Evolutionary conservation across 805 yeast species (phyloP), one percentile per base, ranked within the genome.

Genomic region (Saccharomycodes ludwigii): DNA sequence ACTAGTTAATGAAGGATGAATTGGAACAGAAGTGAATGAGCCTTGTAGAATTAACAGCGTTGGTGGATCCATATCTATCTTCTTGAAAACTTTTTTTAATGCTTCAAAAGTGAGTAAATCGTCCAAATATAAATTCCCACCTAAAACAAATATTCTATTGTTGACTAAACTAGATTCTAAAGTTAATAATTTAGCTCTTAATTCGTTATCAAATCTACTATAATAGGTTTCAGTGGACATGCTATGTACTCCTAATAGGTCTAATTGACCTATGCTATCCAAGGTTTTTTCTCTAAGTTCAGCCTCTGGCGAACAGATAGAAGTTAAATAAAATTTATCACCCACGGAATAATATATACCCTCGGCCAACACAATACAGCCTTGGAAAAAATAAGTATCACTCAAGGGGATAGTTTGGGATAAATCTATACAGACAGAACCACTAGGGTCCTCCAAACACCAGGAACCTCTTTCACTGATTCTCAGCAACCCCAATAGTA

Each of bases 241-340:
- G 6, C 57, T 54, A 37, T 65, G 66, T 4, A 59, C 52, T 10
- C 67, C 74, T 34, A 68, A 54, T 41, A 85, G 76, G 52, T 91
- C 97, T 16, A 82, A 44, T 41, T 78, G 68, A 1, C 95, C 97
- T 37, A 74, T 74, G 1, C 77, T 76, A 17, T 79, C 86, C 34
- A 74, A 47, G 1, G 93, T 65, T 1, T 48, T 53, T 6, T 66
- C 74, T 36, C 96, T 63, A 40, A 69, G 63, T 50, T 91, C 99
- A 3, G 84, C 77, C 0, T 91, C 85, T 3, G 98, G 97, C 37
- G 84, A 95, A 3, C 80, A 78, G 31, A 91, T 65, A 4, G 78
- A 68, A 18, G 79, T 66, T 1, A 79, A 93, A 41, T 77, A 73
- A 48, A 91, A 85, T 29, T 68, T 73, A 18, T 63, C 64, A 2